Conservation (phyloP, 768 basidiomycete genomes). For the Krasilnikovozyma curviuscula region DNA sequence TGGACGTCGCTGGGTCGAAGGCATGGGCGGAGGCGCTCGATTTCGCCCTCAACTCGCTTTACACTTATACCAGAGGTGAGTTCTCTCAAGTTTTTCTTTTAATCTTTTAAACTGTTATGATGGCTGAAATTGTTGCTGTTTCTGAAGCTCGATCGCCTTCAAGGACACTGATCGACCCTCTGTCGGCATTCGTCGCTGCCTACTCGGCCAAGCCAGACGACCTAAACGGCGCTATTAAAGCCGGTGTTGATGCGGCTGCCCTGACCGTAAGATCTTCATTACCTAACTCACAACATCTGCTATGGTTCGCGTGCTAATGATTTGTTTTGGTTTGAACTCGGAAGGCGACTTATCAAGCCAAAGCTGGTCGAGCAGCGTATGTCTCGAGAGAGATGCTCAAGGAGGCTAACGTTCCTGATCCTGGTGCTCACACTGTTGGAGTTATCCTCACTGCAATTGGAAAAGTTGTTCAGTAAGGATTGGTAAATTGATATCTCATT, state of each 20-base stretch:
- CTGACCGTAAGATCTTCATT: too few relatives aligned
- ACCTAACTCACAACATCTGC: too few relatives aligned
- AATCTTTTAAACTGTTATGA: background rate
- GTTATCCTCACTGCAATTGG: too few relatives aligned
- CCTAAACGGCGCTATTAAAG: slow-evolving; percentile 38
- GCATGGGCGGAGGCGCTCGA: slow-evolving; percentile 14
- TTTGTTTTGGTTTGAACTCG: too few relatives aligned
- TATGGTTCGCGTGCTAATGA: too few relatives aligned
- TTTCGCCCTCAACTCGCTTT: slow-evolving; percentile 18
- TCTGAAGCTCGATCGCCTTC: slow-evolving; percentile 58
- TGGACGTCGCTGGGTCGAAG: slow-evolving; percentile 9
- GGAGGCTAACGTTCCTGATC: slow-evolving; percentile 53
- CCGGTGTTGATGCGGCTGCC: slow-evolving; percentile 48
- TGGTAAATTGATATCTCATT: too few relatives aligned
- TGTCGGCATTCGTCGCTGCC: slow-evolving; percentile 50
- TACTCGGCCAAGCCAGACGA: slow-evolving; percentile 28
- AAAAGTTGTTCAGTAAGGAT: too few relatives aligned
- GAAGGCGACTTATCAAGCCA: slow-evolving; percentile 55
- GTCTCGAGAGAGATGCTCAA: slow-evolving; percentile 35
- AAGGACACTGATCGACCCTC: slow-evolving; percentile 80
- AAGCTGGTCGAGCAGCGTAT: slow-evolving; percentile 76
- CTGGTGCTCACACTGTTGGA: slow-evolving; percentile 72
- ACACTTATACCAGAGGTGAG: slow-evolving; percentile 38
- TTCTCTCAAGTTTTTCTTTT: background rate
- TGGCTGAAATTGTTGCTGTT: background rate